Percentiles rank a stretch among this genome's conserved stretches.
Evolutionary conservation across 2,329 filamentous ascomycete species (phyloP).

Genomic region (Mariannaea elegans): DNA sequence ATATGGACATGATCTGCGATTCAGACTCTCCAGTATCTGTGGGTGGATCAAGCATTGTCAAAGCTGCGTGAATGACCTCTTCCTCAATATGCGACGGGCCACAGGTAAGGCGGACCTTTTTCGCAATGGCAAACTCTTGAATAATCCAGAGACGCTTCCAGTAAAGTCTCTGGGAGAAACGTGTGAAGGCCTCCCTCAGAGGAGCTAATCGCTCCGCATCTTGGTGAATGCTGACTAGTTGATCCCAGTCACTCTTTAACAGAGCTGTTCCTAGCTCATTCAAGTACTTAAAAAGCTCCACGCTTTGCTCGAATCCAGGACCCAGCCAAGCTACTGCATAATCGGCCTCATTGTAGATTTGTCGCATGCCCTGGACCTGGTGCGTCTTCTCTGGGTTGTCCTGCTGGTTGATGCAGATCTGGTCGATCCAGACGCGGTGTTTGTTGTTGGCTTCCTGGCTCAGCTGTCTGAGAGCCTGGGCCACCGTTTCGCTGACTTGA

Average conservation of each 20-base stretch:
- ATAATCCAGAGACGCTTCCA: slow-evolving; percentile 31
- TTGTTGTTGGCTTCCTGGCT: background rate
- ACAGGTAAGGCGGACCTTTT: slow-evolving; percentile 17
- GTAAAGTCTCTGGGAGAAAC: slow-evolving; percentile 15
- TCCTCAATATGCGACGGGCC: slow-evolving; percentile 10
- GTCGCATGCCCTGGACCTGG: slow-evolving; percentile 26
- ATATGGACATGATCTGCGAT: background rate
- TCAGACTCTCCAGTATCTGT: background rate
- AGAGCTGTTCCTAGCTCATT: background rate
- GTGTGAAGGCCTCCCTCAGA: slow-evolving; percentile 5
- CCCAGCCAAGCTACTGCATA: slow-evolving; percentile 19
- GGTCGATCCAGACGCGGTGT: slow-evolving; percentile 20
- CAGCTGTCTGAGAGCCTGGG: slow-evolving; percentile 4
- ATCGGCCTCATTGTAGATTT: slow-evolving; percentile 15
- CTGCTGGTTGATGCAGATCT: slow-evolving; percentile 26
- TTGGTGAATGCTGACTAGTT: background rate
- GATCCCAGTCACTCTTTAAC: background rate
- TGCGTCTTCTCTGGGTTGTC: slow-evolving; percentile 18
- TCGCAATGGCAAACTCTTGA: slow-evolving; percentile 22
- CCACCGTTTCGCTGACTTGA: slow-evolving; percentile 1
- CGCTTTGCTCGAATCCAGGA: background rate
- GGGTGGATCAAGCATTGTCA: background rate
- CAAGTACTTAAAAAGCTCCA: slow-evolving; percentile 13
- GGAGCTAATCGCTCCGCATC: background rate
- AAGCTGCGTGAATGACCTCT: background rate